Base-by-base conservation (phyloP, 805 yeast genomes). In the Millerozyma acaciae region DNA sequence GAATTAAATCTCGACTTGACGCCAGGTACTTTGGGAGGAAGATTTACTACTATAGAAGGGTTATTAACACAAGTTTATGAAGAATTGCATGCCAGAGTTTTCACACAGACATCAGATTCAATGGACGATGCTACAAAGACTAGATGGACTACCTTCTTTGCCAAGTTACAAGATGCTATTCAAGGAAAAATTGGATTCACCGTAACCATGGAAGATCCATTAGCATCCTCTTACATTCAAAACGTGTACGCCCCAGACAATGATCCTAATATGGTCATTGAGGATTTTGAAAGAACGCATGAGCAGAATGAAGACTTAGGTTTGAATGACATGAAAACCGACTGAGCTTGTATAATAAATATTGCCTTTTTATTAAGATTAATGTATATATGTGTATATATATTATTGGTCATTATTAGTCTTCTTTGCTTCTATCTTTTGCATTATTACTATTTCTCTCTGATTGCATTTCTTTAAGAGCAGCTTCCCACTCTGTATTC, bases 171-270 rank as follows among this genome's bases (percentile, higher is more conserved):
- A 43, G 75, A 76, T 28, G 97, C 96, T 9, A 68, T 82, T 34
- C 84, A 74, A 17, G 98, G 97, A 28, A 78, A 84, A 44, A 66
- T 76, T 28, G 77, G 81, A 37, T 89, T 93, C 63, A 90, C 97
- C 1, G 73, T 93, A 21, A 56, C 76, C 26, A 84, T 93, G 94
- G 88, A 80, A 44, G 99, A 93, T 61, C 98, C 99, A 5, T 65
- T 93, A 50, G 96, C 97, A 13, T 82, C 95, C 4, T 87, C 96
- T 1, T 93, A 93, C 53, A 84, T 93, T 42, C 99, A 93, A 63
- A 93, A 93, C 55, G 93, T 90, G n/a, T 93, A 89, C 54, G 99
- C 99, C 21, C 99, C 99, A 17, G 99, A 93, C 62, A 76, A 76
- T 26, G 99, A 93, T 63, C 99, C 99, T 44, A 86, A 90, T 56